These are phyloP conservation scores for Gaillardinia entomophila DNA, from an alignment of 805 yeast species.

Conservation along the genomic window DNA sequence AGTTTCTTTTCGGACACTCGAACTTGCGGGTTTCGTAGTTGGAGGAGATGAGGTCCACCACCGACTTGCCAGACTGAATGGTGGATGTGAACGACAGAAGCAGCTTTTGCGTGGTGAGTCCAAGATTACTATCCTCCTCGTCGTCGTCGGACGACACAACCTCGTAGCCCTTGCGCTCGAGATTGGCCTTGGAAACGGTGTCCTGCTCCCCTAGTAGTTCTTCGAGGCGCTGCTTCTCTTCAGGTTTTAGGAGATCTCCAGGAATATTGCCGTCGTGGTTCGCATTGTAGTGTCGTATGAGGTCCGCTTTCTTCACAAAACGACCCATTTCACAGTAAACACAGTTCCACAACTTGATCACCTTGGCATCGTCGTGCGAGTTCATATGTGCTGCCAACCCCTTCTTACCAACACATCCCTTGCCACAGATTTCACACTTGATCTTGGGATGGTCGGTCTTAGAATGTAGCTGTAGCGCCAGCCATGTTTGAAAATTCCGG, in stretches of 20 bases:
- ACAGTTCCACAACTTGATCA: conserved; percentile 65
- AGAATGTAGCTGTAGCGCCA: conserved; percentile 64
- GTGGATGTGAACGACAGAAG: not conserved
- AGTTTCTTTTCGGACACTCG: conserved; percentile 44
- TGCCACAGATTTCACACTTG: conserved; percentile 59
- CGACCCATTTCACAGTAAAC: conserved; percentile 40
- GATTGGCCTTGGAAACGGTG: not conserved
- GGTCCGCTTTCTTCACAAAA: conserved; percentile 52
- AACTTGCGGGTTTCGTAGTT: conserved; percentile 31
- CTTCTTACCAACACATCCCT: conserved; percentile 64
- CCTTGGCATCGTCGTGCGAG: conserved; percentile 49
- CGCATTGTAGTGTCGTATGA: conserved; percentile 50
- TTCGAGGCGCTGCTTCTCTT: conserved; percentile 16
- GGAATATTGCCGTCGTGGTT: conserved; percentile 40
- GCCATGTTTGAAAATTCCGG: conserved; percentile 61
- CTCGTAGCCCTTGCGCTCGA: too few species aligned
- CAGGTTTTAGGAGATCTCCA: conserved; percentile 20
- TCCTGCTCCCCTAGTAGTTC: conserved; percentile 12
- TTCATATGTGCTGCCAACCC: conserved; percentile 72
- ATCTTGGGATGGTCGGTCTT: conserved; percentile 69
- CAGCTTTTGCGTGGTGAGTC: not conserved
- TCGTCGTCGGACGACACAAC: not conserved
- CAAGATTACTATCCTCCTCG: not conserved
- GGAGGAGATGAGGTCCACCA: conserved; percentile 30
- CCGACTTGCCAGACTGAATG: conserved; percentile 7